These are phyloP conservation scores for Fusarium sp. DNA, from an alignment of 2,329 filamentous ascomycete genomes.

Conservation along the genomic window DNA sequence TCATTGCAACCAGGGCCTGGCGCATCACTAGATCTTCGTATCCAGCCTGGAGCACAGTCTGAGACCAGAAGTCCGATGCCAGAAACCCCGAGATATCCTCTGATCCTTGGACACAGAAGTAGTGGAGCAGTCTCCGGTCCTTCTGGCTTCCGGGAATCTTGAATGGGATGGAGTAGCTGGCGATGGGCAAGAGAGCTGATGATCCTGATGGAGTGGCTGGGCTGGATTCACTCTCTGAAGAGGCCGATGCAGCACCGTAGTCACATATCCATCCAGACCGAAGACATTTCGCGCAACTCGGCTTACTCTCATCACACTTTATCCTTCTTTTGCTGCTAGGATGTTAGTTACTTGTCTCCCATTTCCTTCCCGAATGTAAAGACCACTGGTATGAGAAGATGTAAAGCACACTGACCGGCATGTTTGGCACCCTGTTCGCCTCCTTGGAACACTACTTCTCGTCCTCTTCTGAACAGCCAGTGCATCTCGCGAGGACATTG, in stretches of 20 bases:
- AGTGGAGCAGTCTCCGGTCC: slow-evolving; percentile 5
- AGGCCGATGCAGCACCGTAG: not conserved
- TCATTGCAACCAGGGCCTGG: slow-evolving; percentile 12
- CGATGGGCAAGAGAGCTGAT: not conserved
- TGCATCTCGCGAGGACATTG: not conserved
- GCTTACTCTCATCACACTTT: slow-evolving; percentile 4
- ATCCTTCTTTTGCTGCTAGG: slow-evolving; percentile 1
- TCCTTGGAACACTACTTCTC: not conserved
- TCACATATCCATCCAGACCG: slow-evolving; percentile 10
- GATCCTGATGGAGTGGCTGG: fast-evolving
- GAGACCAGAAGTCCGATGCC: slow-evolving; percentile 3
- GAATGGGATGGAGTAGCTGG: slow-evolving; percentile 4
- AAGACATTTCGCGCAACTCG: not conserved
- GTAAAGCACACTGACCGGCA: not conserved
- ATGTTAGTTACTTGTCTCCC: not conserved
- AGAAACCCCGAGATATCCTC: slow-evolving; percentile 9
- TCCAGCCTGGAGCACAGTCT: not conserved
- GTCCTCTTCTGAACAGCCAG: not conserved
- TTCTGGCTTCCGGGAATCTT: slow-evolving; percentile 5
- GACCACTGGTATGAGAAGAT: no score
- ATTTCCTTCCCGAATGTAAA: no score
- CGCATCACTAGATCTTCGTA: slow-evolving; percentile 2
- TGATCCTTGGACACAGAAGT: slow-evolving; percentile 11
- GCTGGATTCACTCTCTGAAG: no score
- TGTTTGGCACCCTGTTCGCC: slow-evolving; percentile 6